Percentiles rank a stretch among this genome's conserved stretches.
These are phyloP conservation scores for Setaria viridis DNA, from an alignment of 202 grass and related monocot genomes.

Conservation along the genomic window DNA sequence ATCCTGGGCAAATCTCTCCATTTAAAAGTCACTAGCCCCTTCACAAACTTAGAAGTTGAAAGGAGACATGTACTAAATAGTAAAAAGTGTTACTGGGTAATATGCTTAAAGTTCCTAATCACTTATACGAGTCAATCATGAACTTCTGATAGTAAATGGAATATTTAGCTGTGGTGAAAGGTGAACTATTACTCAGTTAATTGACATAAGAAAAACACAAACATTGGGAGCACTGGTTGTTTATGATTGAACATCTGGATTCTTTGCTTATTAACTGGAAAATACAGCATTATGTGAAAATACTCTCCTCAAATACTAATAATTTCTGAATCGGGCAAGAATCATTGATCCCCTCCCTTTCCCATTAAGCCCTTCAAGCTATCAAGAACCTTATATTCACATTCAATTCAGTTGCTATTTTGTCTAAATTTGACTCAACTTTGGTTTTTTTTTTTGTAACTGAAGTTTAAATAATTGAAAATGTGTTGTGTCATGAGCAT, in stretches of 20 bases:
- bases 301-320: background rate
- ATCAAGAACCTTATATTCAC: background rate
- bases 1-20: background rate
- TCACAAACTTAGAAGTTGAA: constrained; percentile 27
- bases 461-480: background rate
- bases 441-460: background rate
- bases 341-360: background rate
- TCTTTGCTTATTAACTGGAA: background rate
- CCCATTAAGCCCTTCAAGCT: background rate
- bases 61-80: constrained; percentile 22
- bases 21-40: background rate
- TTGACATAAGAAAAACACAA: background rate
- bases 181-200: background rate
- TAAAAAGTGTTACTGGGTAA: constrained; percentile 15
- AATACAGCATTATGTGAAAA: background rate
- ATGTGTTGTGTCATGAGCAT: background rate
- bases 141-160: background rate
- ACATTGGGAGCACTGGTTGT: background rate
- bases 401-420: background rate
- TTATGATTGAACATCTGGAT: background rate
- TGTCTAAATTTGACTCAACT: background rate
- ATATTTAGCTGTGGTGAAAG: background rate
- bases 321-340: background rate
- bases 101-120: background rate
- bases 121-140: constrained; percentile 21